A percentile compares a stretch with the other conserved stretches of the same genome.
Conservation (phyloP, 176 grass and related monocot species). For the Rhynchospora tenuis region DNA sequence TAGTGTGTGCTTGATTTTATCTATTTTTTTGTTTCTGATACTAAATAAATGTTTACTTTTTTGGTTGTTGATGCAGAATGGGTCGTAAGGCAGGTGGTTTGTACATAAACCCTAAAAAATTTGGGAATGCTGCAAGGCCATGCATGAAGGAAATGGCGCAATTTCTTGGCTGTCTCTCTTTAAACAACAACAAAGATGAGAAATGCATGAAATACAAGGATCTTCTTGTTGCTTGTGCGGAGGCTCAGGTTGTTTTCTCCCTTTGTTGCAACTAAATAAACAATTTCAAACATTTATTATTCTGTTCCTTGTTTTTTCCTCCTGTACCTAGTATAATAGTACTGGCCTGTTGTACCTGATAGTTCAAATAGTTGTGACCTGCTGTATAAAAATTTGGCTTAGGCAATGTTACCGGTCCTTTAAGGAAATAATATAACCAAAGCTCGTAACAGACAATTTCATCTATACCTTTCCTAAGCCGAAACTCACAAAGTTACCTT, state of each 20-base stretch:
- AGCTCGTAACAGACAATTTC: too few relatives aligned
- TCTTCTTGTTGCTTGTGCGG: constrained; percentile 49
- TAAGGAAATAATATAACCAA: too few relatives aligned
- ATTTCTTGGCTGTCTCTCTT: constrained; percentile 75
- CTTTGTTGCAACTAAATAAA: background rate
- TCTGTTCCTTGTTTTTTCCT: background rate
- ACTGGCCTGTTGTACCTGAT: background rate
- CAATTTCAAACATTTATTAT: background rate
- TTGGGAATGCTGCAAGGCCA: constrained; percentile 48
- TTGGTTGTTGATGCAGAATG: constrained; percentile 38
- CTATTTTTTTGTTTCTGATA: background rate
- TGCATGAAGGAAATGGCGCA: constrained; percentile 78
- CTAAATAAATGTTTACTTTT: background rate
- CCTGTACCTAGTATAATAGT: background rate
- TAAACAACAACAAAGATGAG: constrained; percentile 80
- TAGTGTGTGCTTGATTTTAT: background rate
- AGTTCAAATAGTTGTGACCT: background rate
- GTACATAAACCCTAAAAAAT: constrained; percentile 91
- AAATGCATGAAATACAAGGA: constrained; percentile 67
- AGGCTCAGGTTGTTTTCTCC: constrained; percentile 40
- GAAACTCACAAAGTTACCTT: background rate
- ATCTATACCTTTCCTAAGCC: background rate
- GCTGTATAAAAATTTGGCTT: background rate
- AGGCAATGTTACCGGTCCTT: background rate
- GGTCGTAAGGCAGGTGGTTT: constrained; percentile 70